Evolutionary conservation across 2,329 filamentous ascomycete genomes (phyloP), one percentile per base, ranked within the genome.

Genomic region (Ilyonectria destructans): DNA sequence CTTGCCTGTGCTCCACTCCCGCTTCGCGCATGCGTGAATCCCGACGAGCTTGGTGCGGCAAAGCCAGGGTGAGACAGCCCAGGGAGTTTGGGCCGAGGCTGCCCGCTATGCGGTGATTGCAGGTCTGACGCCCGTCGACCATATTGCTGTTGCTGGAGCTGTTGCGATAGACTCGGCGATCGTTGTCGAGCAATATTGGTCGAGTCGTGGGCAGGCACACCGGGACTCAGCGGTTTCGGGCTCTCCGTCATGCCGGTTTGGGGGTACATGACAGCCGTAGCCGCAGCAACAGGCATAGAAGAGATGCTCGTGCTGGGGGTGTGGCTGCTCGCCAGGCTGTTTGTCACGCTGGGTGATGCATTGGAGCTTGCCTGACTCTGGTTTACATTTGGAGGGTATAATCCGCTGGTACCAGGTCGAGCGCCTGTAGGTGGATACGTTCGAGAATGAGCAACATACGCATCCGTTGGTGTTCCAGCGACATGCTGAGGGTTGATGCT

Each of bases 231-330:
- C 4, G 95, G 92, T 77, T 95, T 97, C 0, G 95, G 94, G 72
- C 93, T 97, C 80, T 97, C 94, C 3, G 93, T 96, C 84, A 97
- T 93, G 66, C 84, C 88, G 61, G 89, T 88, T 71, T 94, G 91
- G 9, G 90, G 88, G 78, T 94, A 97, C 71, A 95, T 87, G 19
- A 87, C 88, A 54, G 84, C 84, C 66, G 83, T 85, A 52, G 83
- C 83, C 48, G 82, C 81, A 59, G 82, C 82, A 31, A 86, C 77
- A 8, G 86, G 83, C 58, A 85, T 74, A 15, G 85, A 86, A 3
- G 86, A 85, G 37, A 87, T 81, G 74, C 84, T 88, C 12, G 85
- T 84, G 62, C 83, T 86, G 4, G 85, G 79, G 15, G 86, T 85
- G 68, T 88, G 86, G 17, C 77, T 80, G 58, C 80, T 80, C 15